Percentiles rank a stretch among this genome's conserved stretches.
Evolutionary conservation across 2,329 filamentous ascomycete genomes (phyloP).

Genomic region (Fusarium continuum): DNA sequence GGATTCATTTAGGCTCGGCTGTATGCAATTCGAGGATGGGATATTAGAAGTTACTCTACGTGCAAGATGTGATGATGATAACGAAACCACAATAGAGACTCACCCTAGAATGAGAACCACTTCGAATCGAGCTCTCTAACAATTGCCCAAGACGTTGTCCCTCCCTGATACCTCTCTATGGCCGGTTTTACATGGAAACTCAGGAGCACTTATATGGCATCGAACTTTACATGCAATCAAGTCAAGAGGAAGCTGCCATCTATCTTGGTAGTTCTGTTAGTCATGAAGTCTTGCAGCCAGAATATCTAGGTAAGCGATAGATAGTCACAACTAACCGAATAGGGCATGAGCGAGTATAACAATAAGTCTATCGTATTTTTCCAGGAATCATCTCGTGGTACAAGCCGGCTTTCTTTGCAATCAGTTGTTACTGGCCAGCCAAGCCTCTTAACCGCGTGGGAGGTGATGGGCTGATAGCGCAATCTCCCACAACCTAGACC

Average conservation of each 20-base stretch:
- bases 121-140: not conserved
- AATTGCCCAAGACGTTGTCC: not conserved
- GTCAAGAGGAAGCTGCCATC: not conserved
- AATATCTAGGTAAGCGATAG: not conserved
- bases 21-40: too few relatives aligned
- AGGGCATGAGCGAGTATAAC: not conserved
- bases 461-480: slow-evolving; percentile 1
- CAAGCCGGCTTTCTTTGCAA: too few relatives aligned
- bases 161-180: too few relatives aligned
- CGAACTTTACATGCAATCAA: not conserved
- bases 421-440: slow-evolving; percentile 16
- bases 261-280: not conserved
- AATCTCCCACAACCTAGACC: slow-evolving; percentile 30
- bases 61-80: not conserved
- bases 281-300: too few relatives aligned
- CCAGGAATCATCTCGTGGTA: not conserved
- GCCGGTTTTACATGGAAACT: too few relatives aligned
- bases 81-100: not conserved
- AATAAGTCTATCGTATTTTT: not conserved
- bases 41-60: too few relatives aligned
- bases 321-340: not conserved
- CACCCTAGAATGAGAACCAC: not conserved
- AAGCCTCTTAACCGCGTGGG: not conserved
- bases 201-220: not conserved
- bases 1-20: too few relatives aligned